Percentiles rank a stretch among this genome's conserved stretches.
These are phyloP conservation scores for Oryza rufipogon DNA, from an alignment of 176 grass and related monocot genomes.

Conservation along the genomic window DNA sequence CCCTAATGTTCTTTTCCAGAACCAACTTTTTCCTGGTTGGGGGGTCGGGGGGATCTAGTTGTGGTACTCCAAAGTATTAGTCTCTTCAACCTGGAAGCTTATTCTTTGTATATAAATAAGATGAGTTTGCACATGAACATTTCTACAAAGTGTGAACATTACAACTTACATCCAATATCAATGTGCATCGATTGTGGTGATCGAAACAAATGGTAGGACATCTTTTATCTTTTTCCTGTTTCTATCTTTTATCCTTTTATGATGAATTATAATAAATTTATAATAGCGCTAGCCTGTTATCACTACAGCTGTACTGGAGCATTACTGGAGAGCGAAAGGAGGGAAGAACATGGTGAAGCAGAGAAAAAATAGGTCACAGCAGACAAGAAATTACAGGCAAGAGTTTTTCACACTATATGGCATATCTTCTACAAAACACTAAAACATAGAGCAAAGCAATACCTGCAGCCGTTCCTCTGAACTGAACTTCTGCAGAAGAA, in stretches of 20 bases:
- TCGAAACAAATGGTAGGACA: slow-evolving; percentile 15
- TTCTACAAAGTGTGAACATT: slow-evolving; percentile 1
- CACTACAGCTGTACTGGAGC: neutral
- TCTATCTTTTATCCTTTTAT: neutral
- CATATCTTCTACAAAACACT: slow-evolving; percentile 22
- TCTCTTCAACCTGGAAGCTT: slow-evolving; percentile 18
- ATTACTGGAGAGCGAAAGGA: neutral
- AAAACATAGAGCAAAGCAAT: slow-evolving; percentile 39
- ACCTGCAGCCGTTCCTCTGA: slow-evolving; percentile 82
- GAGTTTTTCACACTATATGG: neutral
- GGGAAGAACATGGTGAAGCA: neutral
- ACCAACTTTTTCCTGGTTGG: neutral
- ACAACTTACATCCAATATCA: slow-evolving; percentile 24
- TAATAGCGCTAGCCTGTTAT: slow-evolving; percentile 14
- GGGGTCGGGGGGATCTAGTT: too few species aligned
- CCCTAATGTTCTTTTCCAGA: slow-evolving; percentile 20
- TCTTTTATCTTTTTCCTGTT: neutral
- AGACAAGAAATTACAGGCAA: slow-evolving; percentile 8
- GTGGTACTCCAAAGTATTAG: slow-evolving; percentile 13
- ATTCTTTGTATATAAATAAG: slow-evolving; percentile 34
- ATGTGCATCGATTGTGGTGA: slow-evolving; percentile 23
- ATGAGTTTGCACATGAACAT: neutral
- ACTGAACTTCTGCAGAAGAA: slow-evolving; percentile 92
- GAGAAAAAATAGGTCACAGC: neutral
- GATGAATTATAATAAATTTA: neutral